Percentiles rank a stretch among this genome's conserved stretches.
These are phyloP conservation scores for Tetragonia tetragonoides DNA, from an alignment of 148 eudicot species.

Conservation along the genomic window DNA sequence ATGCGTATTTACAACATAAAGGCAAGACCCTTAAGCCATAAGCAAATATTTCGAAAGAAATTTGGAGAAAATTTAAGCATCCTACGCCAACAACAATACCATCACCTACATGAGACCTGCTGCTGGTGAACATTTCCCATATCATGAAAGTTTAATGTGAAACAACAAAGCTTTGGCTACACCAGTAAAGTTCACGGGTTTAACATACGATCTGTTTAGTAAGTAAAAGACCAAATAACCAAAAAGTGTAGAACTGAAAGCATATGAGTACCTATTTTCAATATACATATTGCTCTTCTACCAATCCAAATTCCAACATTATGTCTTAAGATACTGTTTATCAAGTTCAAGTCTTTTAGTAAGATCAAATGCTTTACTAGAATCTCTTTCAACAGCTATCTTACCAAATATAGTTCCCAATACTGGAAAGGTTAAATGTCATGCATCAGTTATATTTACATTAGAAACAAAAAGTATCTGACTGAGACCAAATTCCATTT, in stretches of 20 bases:
- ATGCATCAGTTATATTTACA: neutral
- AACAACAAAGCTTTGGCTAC: too few species aligned
- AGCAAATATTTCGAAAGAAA: neutral
- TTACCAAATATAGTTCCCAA: neutral
- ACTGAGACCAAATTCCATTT: neutral
- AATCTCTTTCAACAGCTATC: too few species aligned
- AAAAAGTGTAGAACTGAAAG: neutral
- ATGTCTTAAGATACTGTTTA: too few species aligned
- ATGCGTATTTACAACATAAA: neutral
- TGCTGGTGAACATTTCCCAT: too few species aligned
- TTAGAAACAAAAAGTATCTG: neutral
- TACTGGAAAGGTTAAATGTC: neutral
- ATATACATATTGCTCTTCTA: too few species aligned
- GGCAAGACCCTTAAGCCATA: neutral
- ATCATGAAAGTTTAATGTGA: too few species aligned
- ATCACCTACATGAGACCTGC: neutral
- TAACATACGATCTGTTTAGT: too few species aligned
- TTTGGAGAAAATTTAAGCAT: neutral
- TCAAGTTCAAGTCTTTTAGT: too few species aligned
- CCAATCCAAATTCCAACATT: neutral
- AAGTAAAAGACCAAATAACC: too few species aligned
- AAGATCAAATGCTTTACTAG: too few species aligned
- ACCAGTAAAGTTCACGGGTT: too few species aligned
- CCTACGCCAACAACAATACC: neutral
- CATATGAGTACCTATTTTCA: neutral